Conservation (phyloP, 2,329 filamentous ascomycete species). For the Aspergillus ibericus region DNA sequence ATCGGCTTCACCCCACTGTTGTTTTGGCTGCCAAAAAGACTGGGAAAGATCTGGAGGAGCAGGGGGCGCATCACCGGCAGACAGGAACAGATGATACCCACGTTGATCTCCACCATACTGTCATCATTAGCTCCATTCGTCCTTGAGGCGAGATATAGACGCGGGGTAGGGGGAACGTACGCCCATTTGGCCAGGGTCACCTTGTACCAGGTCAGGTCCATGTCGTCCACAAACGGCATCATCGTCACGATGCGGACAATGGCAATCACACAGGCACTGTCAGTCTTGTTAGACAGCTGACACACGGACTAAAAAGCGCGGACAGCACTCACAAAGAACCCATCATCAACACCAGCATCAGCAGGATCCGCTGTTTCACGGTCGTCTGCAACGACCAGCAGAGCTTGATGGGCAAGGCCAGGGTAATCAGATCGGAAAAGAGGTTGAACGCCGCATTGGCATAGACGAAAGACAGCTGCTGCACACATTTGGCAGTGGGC, state of each 20-base stretch:
- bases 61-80: constrained; percentile 15
- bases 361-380: constrained; percentile 6
- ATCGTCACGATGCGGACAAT: constrained; percentile 18
- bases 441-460: constrained; percentile 17
- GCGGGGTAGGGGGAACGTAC: no score
- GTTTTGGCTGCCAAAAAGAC: not conserved
- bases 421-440: constrained; percentile 14
- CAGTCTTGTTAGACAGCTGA: no score
- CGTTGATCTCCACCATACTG: constrained; percentile 19
- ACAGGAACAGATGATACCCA: constrained; percentile 18
- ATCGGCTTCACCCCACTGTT: not conserved
- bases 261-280: constrained; percentile 14
- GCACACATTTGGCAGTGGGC: constrained; percentile 10
- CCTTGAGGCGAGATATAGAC: no score
- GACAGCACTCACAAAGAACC: constrained; percentile 14
- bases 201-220: constrained; percentile 17
- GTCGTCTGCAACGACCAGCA: constrained; percentile 15
- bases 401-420: constrained; percentile 12
- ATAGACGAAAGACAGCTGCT: constrained; percentile 15
- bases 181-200: constrained; percentile 18
- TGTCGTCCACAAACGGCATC: constrained; percentile 14
- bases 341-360: constrained; percentile 12
- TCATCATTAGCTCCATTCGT: not conserved
- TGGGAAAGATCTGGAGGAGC: constrained; percentile 4
- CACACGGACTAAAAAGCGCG: no score